Percentiles rank a stretch among this genome's conserved stretches.
phyloP scores from a whole-genome alignment of 805 yeast genomes.

The Ogataea methanolica region DNA sequence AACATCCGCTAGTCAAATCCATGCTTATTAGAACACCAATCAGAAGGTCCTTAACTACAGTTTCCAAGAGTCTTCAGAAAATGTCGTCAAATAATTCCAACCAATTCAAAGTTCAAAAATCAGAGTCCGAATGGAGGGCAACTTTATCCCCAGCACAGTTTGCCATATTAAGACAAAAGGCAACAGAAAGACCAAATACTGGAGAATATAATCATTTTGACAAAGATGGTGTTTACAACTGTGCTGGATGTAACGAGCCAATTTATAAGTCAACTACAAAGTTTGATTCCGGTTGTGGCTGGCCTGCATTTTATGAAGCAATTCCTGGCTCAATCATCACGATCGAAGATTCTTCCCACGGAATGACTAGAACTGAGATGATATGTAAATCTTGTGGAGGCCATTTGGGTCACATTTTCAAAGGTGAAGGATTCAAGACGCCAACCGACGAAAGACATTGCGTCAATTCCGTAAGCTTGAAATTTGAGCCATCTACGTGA shows the following conservation, averaged over 20 bases:
- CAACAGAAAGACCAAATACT: conserved; percentile 63
- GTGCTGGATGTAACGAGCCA: conserved; percentile 84
- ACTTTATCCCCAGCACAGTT: conserved; percentile 71
- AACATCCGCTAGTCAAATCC: too few species aligned
- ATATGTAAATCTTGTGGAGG: conserved; percentile 86
- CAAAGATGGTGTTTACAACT: conserved; percentile 61
- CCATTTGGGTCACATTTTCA: conserved; percentile 92
- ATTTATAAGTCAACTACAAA: conserved; percentile 76
- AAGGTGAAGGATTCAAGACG: conserved; percentile 83
- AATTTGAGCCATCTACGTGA: conserved; percentile 37
- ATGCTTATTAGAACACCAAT: neutral
- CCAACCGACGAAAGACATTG: conserved; percentile 95
- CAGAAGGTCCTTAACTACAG: neutral
- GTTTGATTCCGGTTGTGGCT: conserved; percentile 90
- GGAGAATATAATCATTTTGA: conserved; percentile 56
- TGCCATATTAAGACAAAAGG: conserved; percentile 67
- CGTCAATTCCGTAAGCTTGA: conserved; percentile 81
- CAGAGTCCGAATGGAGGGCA: conserved; percentile 76
- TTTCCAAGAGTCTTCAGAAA: neutral
- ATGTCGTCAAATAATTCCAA: neutral
- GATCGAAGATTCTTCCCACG: conserved; percentile 55
- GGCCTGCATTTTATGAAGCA: conserved; percentile 97
- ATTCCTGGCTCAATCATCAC: conserved; percentile 71
- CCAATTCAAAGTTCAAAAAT: conserved; percentile 11
- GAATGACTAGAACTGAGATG: conserved; percentile 88